Evolutionary conservation across 2,329 filamentous ascomycete genomes (phyloP).

Genomic region (Sclerotinia nivalis): DNA sequence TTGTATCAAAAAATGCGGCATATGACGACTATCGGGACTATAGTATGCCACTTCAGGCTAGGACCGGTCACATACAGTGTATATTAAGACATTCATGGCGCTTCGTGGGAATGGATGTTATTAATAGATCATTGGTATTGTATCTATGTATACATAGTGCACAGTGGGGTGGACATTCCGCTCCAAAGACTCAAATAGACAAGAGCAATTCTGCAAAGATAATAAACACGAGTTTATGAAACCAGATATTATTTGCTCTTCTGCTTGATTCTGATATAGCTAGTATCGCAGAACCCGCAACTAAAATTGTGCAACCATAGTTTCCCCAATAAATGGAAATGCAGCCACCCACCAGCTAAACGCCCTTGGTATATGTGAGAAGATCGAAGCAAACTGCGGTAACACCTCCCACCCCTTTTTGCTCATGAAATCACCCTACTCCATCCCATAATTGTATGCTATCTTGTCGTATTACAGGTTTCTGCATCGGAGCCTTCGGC

Average conservation of each 20-base stretch:
- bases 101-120: constrained; percentile 11
- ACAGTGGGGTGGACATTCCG: constrained; percentile 15
- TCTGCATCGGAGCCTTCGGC: constrained; percentile 5
- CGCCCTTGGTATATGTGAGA: constrained; percentile 21
- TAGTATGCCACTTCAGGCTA: constrained; percentile 7
- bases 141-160: not conserved
- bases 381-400: constrained; percentile 8
- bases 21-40: constrained; percentile 17
- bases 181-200: constrained; percentile 17
- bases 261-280: constrained; percentile 6
- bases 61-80: constrained; percentile 11
- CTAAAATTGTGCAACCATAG: not conserved
- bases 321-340: not conserved
- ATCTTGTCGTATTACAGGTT: constrained; percentile 2
- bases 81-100: constrained; percentile 21
- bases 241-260: not conserved
- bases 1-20: constrained; percentile 27
- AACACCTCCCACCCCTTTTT: not conserved
- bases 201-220: not conserved
- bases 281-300: not conserved
- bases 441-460: constrained; percentile 11
- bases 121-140: constrained; percentile 10
- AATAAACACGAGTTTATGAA: not conserved
- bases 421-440: not conserved
- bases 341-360: constrained; percentile 18